Base-by-base conservation (phyloP, 106 monocot genomes). In the Apostasia ramifera region DNA sequence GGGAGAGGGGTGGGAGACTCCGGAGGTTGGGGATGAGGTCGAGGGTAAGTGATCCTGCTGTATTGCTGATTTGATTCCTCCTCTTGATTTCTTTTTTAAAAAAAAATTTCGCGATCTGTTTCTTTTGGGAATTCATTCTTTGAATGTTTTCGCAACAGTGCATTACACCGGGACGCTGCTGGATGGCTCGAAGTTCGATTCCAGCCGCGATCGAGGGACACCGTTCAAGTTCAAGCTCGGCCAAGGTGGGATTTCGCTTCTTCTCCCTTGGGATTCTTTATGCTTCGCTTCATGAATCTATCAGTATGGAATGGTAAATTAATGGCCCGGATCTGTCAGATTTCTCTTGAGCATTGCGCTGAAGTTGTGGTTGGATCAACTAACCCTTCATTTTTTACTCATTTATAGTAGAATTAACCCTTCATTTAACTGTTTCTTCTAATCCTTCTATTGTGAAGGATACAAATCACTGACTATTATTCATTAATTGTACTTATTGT, bases 11-110 rank as follows among this genome's bases (percentile, higher is more conserved):
- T 89, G 93, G 93, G 83, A 93, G 5, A 84, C 72, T 15, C 93
- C 93, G 8, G 86, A 93, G 65, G 76, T 71, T 52, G 93, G 93
- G 37, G 93, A 93, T 50, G 93, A 93, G 69, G 93, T 93, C 47
- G 84, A 93, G 86, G 92, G 92, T 93, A 63, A 8, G 63, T 2
- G 1, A 2, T 15, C n/a, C 10, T 6, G 5, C 11, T 8, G 26
- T 26, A 26, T 26, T 26, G 3, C 1, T 3, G 13, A 10, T 40
- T 53, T 5, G 11, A 43, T 11, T 37, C 49, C 9, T 14, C 59
- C 48, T 51, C 11, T 41, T 63, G 44, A 8, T 37, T 8, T 41
- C 37, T 37, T 46, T 49, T 53, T 66, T 67, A 37, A 39, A 13
- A 5, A 47, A 13, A 5, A 47, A 41, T 49, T 0, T 0, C 42